Conservation (phyloP, 257 asterid genomes). For the Scutellaria minor region DNA sequence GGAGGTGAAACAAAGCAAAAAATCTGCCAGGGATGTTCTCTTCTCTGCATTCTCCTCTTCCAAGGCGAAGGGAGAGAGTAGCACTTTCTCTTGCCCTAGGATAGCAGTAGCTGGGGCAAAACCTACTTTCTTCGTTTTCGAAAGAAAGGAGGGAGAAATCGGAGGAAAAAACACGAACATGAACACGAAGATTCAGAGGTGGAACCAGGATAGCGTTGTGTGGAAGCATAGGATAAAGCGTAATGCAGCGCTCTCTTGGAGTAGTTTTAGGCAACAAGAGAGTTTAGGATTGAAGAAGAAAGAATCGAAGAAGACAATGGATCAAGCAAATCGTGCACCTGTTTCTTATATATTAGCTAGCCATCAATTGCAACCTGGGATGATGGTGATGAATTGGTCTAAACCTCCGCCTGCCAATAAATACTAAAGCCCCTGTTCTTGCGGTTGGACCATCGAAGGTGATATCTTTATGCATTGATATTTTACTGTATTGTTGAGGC, state of each 20-base stretch:
- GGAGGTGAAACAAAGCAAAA: neutral
- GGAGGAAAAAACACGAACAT: conserved; percentile 14
- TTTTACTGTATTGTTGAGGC: neutral
- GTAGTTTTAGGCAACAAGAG: conserved; percentile 26
- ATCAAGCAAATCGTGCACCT: conserved; percentile 21
- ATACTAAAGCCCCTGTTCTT: neutral
- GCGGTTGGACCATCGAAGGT: conserved; percentile 74
- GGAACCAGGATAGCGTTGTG: conserved; percentile 26
- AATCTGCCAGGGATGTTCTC: conserved; percentile 24
- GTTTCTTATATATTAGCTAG: conserved; percentile 34
- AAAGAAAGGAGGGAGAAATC: conserved; percentile 11
- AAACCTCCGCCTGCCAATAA: conserved; percentile 14
- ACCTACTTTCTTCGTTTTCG: conserved; percentile 32
- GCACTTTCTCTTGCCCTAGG: conserved; percentile 42
- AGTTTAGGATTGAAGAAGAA: neutral
- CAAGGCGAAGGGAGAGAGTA: conserved; percentile 32
- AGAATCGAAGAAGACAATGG: conserved; percentile 12
- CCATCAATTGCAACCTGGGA: conserved; percentile 25
- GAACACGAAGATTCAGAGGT: conserved; percentile 26
- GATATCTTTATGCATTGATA: conserved; percentile 21
- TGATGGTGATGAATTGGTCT: conserved; percentile 34
- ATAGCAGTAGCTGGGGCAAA: conserved; percentile 47
- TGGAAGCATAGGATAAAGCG: conserved; percentile 36
- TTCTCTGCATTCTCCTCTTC: conserved; percentile 33
- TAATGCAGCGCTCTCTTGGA: conserved; percentile 34